Base-by-base conservation (phyloP, 345 rosid genomes). In the Schrenkiella parvula region DNA sequence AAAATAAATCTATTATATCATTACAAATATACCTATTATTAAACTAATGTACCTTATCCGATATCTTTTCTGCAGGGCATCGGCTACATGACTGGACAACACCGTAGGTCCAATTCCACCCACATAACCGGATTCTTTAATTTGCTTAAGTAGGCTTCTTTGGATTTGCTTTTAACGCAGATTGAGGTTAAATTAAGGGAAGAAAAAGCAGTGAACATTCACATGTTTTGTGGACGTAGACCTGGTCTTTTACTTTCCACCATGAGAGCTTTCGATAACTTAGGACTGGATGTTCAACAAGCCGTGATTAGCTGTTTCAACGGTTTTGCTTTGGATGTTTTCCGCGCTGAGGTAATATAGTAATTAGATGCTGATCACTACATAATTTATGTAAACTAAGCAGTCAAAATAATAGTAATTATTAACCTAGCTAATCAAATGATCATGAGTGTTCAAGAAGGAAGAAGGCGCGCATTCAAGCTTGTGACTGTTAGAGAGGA, bases 301-400 rank as follows among this genome's bases (percentile, higher is more conserved):
- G 97, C 98, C 17, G 97, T 93, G 50, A 85, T 90, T 61, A 93
- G 98, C 80, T 91, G 97, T 58, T 91, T 93, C 83, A 93, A 93
- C 47, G 98, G 95, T 23, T 93, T 93, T 52, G 92, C 97, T 32
- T 70, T 93, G 81, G 98, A 91, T 80, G 88, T 91, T 70, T 93
- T 93, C 80, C 85, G 86, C 66, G 98, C 98, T 60, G 97, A 93
- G 97, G 98, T 93, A 56, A 15, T 35, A 32, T 22, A 51, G 19
- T 21, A 3, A 23, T 32, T 23, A 42, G 37, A 41, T 73, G 51
- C 71, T 43, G 11, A 32, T 44, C 61, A 25, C 4, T 72, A 13
- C 29, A n/a, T 35, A n/a, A n/a, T n/a, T n/a, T n/a, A n/a, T n/a
- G n/a, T n/a, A 46, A 5, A 23, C 44, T 21, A 43, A 18, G 39